Evolutionary conservation across 2,329 filamentous ascomycete genomes (phyloP).

Genomic region (Fusarium continuum): DNA sequence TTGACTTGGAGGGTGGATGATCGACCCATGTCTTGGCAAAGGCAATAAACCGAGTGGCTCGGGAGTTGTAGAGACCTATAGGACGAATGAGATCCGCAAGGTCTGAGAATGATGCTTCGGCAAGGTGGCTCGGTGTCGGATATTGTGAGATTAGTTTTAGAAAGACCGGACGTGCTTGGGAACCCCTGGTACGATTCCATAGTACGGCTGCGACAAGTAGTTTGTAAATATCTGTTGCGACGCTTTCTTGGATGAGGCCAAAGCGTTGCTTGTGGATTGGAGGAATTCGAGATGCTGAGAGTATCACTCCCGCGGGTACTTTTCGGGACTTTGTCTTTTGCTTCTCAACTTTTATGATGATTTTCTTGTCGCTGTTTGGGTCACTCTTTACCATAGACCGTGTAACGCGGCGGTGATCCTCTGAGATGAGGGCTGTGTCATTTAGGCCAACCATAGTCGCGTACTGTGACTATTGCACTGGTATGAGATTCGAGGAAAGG

Average conservation of each 20-base stretch:
- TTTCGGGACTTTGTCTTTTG: background rate
- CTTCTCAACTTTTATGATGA: background rate
- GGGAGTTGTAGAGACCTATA: conserved; percentile 25
- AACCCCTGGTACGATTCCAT: conserved; percentile 24
- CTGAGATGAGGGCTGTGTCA: rapidly evolving
- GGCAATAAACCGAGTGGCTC: conserved; percentile 18
- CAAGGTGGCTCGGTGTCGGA: background rate
- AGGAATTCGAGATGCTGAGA: conserved; percentile 5
- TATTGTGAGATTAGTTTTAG: background rate
- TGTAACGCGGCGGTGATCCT: background rate
- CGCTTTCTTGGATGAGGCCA: conserved; percentile 26
- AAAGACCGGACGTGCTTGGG: conserved; percentile 14
- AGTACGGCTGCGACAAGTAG: conserved; percentile 26
- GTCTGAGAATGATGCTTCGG: background rate
- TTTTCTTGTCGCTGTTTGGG: background rate
- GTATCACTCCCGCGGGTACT: background rate
- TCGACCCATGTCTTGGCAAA: conserved; percentile 23
- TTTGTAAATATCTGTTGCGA: conserved; percentile 13
- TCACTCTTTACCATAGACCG: conserved; percentile 11
- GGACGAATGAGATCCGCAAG: conserved; percentile 24
- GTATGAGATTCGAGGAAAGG: no score
- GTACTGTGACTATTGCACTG: no score
- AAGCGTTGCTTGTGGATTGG: background rate
- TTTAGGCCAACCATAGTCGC: rapidly evolving
- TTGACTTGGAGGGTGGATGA: background rate